A percentile compares a stretch with the other conserved stretches of the same genome.
phyloP scores from a whole-genome alignment of 257 asterid genomes.

The Fraxinus cuspidata region DNA sequence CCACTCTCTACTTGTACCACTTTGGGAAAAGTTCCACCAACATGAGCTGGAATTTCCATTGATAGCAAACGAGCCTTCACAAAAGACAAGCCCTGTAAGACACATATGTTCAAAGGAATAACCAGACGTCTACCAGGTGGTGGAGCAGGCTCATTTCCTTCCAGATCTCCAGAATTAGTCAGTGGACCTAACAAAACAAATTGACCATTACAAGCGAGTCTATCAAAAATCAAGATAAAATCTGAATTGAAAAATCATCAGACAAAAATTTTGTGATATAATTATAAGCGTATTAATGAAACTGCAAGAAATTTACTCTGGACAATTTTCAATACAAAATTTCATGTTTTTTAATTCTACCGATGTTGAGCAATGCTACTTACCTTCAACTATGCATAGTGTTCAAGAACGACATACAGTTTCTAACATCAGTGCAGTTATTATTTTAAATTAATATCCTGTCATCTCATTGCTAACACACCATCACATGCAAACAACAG shows the following conservation, averaged over 20 bases:
- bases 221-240: constrained; percentile 24
- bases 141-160: constrained; percentile 41
- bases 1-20: constrained; percentile 38
- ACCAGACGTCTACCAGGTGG: constrained; percentile 94
- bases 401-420: neutral
- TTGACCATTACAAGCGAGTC: constrained; percentile 24
- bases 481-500: neutral
- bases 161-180: constrained; percentile 44
- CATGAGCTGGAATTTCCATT: constrained; percentile 96
- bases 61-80: constrained; percentile 94
- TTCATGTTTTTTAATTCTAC: neutral
- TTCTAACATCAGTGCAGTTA: neutral
- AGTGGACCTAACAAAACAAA: constrained; percentile 56
- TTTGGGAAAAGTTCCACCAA: constrained; percentile 64
- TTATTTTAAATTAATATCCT: neutral
- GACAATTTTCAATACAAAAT: neutral
- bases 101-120: constrained; percentile 84
- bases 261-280: neutral
- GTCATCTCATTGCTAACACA: neutral
- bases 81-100: constrained; percentile 79
- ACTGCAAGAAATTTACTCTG: neutral
- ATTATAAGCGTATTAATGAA: constrained; percentile 18
- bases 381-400: neutral
- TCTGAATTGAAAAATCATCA: constrained; percentile 8
- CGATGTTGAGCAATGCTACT: constrained; percentile 2